Conservation (phyloP, 23 red algal genomes). For the Gracilaria vermiculophylla region DNA sequence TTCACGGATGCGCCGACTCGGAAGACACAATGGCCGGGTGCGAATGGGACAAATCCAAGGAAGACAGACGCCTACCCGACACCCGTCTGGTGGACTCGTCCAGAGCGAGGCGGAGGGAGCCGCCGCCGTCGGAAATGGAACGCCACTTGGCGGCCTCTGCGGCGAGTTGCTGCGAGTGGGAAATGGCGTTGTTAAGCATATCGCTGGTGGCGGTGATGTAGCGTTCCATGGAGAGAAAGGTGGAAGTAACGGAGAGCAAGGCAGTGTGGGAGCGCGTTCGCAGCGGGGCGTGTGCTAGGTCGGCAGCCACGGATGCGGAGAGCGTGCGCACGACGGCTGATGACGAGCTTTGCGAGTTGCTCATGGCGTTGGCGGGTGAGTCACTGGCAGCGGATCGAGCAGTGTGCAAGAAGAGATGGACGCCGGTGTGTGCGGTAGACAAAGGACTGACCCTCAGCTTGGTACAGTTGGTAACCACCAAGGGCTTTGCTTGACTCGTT, state of each 20-base stretch:
- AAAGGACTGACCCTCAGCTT: too few species aligned
- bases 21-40: neutral
- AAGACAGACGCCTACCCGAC: neutral
- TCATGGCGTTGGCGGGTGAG: neutral
- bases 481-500: too few species aligned
- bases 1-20: neutral
- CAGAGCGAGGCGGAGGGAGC: neutral
- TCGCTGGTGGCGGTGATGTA: neutral
- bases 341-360: neutral
- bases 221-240: neutral
- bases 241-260: neutral
- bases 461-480: too few species aligned
- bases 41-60: neutral
- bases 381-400: neutral
- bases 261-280: neutral
- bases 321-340: neutral
- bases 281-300: conserved; percentile 8
- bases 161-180: neutral
- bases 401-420: neutral
- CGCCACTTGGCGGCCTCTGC: neutral
- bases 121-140: neutral
- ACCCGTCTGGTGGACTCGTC: neutral
- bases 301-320: neutral
- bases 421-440: too few species aligned
- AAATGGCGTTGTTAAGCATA: neutral